Percentiles rank a stretch among this genome's conserved stretches.
Evolutionary conservation across 768 basidiomycete species (phyloP).

Genomic region (Leccinum arenicola): DNA sequence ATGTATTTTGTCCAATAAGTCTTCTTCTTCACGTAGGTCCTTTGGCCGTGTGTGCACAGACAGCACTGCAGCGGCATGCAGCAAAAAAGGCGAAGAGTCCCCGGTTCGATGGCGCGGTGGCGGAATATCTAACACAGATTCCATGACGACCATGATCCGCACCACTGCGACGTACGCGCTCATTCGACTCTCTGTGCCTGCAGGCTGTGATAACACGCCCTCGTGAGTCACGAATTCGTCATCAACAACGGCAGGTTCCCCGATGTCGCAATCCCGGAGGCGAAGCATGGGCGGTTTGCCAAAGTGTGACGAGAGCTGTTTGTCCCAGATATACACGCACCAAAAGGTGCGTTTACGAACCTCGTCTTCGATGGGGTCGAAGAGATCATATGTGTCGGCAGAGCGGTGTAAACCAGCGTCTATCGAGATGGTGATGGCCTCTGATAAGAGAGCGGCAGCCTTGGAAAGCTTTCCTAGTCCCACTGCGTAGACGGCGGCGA

Average conservation of each 20-base stretch:
- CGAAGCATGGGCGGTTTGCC: constrained; percentile 86
- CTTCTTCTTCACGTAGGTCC: constrained; percentile 77
- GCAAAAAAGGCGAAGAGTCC: constrained; percentile 75
- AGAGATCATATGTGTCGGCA: constrained; percentile 81
- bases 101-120: constrained; percentile 55
- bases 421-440: constrained; percentile 82
- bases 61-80: constrained; percentile 66
- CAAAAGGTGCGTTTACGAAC: constrained; percentile 94
- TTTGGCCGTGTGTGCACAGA: constrained; percentile 58
- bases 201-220: constrained; percentile 59
- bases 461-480: constrained; percentile 87
- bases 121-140: constrained; percentile 81
- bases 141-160: constrained; percentile 83
- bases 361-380: constrained; percentile 88
- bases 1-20: constrained; percentile 76
- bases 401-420: constrained; percentile 89
- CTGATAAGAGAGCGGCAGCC: constrained; percentile 81
- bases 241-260: constrained; percentile 80
- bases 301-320: constrained; percentile 86
- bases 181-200: constrained; percentile 73
- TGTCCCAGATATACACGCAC: constrained; percentile 97
- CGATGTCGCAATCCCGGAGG: constrained; percentile 87
- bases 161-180: constrained; percentile 76
- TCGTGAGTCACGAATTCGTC: constrained; percentile 87
- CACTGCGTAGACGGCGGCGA: constrained; percentile 91